These are phyloP conservation scores for Solanum verrucosum DNA, from an alignment of 257 asterid species.

Conservation along the genomic window DNA sequence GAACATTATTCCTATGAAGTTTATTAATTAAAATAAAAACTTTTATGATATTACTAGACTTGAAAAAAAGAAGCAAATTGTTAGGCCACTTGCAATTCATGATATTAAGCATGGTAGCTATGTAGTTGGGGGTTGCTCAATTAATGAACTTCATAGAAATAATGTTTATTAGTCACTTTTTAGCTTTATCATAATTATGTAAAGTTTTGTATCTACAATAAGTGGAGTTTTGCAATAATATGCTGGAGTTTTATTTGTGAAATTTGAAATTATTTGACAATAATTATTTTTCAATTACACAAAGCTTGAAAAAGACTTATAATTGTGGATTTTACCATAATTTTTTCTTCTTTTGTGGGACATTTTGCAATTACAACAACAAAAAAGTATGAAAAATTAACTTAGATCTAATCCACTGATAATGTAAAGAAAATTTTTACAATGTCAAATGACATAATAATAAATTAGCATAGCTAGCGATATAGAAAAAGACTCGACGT, in stretches of 20 bases:
- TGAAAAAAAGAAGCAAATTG: neutral
- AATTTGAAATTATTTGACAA: neutral
- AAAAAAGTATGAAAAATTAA: too few species aligned
- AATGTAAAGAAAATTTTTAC: neutral
- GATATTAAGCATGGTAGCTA: neutral
- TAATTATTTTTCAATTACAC: neutral
- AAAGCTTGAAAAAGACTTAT: neutral
- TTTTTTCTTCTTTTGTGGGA: neutral
- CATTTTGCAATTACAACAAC: neutral
- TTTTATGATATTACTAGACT: neutral
- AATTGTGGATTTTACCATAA: neutral
- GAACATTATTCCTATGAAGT: too few species aligned
- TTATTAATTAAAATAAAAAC: neutral
- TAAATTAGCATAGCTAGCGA: too few species aligned
- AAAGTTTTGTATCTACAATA: neutral
- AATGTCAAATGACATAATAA: too few species aligned
- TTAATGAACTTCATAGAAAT: neutral
- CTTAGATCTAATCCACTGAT: neutral
- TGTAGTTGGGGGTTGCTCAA: neutral
- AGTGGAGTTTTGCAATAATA: neutral
- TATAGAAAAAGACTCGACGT: too few species aligned
- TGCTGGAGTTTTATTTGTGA: neutral
- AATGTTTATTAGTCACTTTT: neutral
- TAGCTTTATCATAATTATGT: neutral
- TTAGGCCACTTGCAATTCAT: neutral